Base-by-base conservation (phyloP, 371 early-diverging fungal species). In the Coemansia sp. region DNA sequence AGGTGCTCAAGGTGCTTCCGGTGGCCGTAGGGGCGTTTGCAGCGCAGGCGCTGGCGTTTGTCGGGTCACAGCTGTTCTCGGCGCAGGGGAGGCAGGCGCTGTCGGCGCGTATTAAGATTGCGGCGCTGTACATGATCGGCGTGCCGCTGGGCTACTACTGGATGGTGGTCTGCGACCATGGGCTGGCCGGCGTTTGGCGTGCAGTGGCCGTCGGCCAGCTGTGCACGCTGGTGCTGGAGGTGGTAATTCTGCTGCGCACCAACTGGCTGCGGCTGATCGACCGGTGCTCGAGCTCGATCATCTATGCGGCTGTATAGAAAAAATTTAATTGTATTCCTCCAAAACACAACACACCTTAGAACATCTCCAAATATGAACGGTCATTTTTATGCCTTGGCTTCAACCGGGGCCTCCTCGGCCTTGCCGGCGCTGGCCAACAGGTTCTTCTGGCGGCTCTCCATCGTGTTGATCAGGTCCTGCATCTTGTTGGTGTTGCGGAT, bases 401-500 rank as follows among this genome's bases (percentile, higher is more conserved):
- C 31, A 11, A 42, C 61, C 40, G 59, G 30, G 16, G 52, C 11
- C 56, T 59, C 51, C 41, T 65, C 61, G 12, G 43, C 45, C 40
- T 48, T 69, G 16, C 58, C 61, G 12, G 52, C 63, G 3, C 45
- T 45, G 52, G 70, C 59, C 51, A 65, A 55, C 16, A 49, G 35
- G 30, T 65, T 8, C 66, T 74, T 70, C 48, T 72, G 65, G 31
- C 51, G 63, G 53, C 55, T 61, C 64, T 80, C 78, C 16, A 77
- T 49, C 48, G 66, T 80, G 52, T 80, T 80, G 65, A 88, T 80
- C 40, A 86, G 76, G 68, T 87, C 90, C 63, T 88, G 85, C 71
- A 90, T 85, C 80, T 94, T 92, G 83, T 87, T 89, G 64, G 92
- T 89, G 78, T 94, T 89, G 61, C 96, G 88, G 75, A 95, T 85